Percentiles rank a stretch among this genome's conserved stretches.
These are phyloP conservation scores for Austroboletus novae-zelandiae DNA, from an alignment of 1,284 basidiomycete genomes.

Conservation along the genomic window DNA sequence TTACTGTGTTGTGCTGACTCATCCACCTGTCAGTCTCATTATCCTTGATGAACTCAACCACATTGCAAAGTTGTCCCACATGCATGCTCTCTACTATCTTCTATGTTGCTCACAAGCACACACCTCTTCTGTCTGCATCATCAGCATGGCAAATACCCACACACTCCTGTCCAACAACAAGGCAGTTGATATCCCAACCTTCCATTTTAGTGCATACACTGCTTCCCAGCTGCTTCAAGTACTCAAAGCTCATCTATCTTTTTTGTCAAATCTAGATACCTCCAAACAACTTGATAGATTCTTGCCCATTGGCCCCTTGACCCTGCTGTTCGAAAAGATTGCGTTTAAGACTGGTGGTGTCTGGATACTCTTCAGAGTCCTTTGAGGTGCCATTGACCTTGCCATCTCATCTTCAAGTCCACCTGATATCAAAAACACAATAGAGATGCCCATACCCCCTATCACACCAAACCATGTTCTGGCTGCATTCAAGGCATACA, in stretches of 20 bases:
- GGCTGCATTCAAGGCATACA: slow-evolving; percentile 64
- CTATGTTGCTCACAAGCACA: slow-evolving; percentile 53
- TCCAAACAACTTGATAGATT: slow-evolving; percentile 46
- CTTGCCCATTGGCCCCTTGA: slow-evolving; percentile 59
- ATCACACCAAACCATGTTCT: slow-evolving; percentile 66
- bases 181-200: slow-evolving; percentile 48
- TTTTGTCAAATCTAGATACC: slow-evolving; percentile 38
- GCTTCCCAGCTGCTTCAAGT: slow-evolving; percentile 64
- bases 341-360: slow-evolving; percentile 78
- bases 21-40: slow-evolving; percentile 50
- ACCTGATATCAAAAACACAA: slow-evolving; percentile 33
- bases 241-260: slow-evolving; percentile 55
- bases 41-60: slow-evolving; percentile 81
- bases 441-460: slow-evolving; percentile 40
- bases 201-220: slow-evolving; percentile 76
- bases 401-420: slow-evolving; percentile 39
- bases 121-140: slow-evolving; percentile 49
- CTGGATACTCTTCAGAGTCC: slow-evolving; percentile 69
- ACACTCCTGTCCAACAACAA: slow-evolving; percentile 46
- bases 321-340: slow-evolving; percentile 71
- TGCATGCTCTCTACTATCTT: slow-evolving; percentile 60
- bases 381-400: slow-evolving; percentile 72
- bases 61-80: slow-evolving; percentile 57
- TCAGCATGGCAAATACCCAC: slow-evolving; percentile 83
- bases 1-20: background rate